Evolutionary conservation across 768 basidiomycete genomes (phyloP).

Genomic region (Gloeostereum incarnatum): DNA sequence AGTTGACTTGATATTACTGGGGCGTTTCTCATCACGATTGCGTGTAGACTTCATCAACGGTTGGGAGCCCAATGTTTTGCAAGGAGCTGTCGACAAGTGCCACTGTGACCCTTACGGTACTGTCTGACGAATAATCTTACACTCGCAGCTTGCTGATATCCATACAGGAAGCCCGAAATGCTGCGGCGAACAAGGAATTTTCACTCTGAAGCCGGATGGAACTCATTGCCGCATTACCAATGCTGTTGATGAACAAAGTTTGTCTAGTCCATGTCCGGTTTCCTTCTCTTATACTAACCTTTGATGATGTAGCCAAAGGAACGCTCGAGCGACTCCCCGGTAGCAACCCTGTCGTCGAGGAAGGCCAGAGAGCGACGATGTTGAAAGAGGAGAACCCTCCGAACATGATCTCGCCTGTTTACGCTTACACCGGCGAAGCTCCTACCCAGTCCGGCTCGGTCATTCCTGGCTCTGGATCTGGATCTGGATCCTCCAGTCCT

Average conservation of each 20-base stretch:
- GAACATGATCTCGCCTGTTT: slow-evolving; percentile 31
- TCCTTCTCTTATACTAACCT: not conserved
- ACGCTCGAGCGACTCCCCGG: slow-evolving; percentile 38
- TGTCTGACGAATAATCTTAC: not conserved
- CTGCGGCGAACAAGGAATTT: slow-evolving; percentile 35
- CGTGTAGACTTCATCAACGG: slow-evolving; percentile 45
- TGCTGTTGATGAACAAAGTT: slow-evolving; percentile 37
- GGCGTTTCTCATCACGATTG: not conserved
- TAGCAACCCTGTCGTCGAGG: slow-evolving; percentile 40
- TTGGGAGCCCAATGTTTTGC: slow-evolving; percentile 48
- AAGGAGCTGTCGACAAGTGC: slow-evolving; percentile 45
- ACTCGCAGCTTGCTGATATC: not conserved
- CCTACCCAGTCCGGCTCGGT: slow-evolving; percentile 27
- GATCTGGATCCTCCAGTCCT: slow-evolving; percentile 1
- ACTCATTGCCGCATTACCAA: slow-evolving; percentile 38
- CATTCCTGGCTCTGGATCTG: slow-evolving; percentile 10
- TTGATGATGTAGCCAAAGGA: slow-evolving; percentile 28
- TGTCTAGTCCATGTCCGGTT: slow-evolving; percentile 3
- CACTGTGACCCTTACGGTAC: slow-evolving; percentile 15
- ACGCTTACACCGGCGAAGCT: slow-evolving; percentile 32
- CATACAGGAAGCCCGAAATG: slow-evolving; percentile 23
- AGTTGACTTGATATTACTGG: slow-evolving; percentile 9
- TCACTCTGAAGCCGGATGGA: slow-evolving; percentile 28
- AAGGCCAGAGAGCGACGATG: slow-evolving; percentile 22
- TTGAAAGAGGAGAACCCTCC: slow-evolving; percentile 26